These are phyloP conservation scores for Trichophyton mentagrophytes DNA, from an alignment of 2,329 filamentous ascomycete genomes.

Conservation along the genomic window DNA sequence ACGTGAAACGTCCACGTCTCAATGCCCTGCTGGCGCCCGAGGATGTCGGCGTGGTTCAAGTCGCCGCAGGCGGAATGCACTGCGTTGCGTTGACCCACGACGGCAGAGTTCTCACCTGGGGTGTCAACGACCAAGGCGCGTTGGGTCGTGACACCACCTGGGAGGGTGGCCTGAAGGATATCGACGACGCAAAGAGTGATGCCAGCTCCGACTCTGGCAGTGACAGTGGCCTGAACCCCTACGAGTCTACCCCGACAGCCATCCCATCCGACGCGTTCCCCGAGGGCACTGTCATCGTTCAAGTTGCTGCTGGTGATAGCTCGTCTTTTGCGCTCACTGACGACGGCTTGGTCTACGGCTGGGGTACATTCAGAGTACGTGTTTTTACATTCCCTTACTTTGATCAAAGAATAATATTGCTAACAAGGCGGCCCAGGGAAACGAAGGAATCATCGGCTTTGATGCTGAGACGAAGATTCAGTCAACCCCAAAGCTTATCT, in stretches of 20 bases:
- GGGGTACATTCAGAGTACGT: constrained; percentile 49
- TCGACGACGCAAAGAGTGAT: constrained; percentile 39
- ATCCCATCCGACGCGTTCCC: constrained; percentile 39
- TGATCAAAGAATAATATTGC: constrained; percentile 7
- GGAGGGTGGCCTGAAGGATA: constrained; percentile 50
- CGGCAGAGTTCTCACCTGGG: constrained; percentile 75
- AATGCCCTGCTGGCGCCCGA: constrained; percentile 48
- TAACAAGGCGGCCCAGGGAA: constrained; percentile 31
- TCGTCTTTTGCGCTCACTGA: constrained; percentile 48
- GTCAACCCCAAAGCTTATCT: constrained; percentile 35
- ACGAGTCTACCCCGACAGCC: constrained; percentile 42
- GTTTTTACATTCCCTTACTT: constrained; percentile 5
- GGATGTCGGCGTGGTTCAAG: constrained; percentile 55
- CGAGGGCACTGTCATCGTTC: constrained; percentile 42
- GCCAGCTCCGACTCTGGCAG: constrained; percentile 38
- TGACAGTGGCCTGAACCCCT: constrained; percentile 44
- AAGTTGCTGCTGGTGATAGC: constrained; percentile 48
- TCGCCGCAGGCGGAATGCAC: constrained; percentile 75
- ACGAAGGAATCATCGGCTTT: constrained; percentile 52
- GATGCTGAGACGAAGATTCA: constrained; percentile 36
- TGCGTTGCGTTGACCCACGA: constrained; percentile 62
- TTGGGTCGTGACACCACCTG: constrained; percentile 61
- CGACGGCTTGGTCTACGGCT: constrained; percentile 48
- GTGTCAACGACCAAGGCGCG: constrained; percentile 74
- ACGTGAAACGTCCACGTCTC: constrained; percentile 61